Evolutionary conservation across 306 rosid species (phyloP), one percentile per base, ranked within the genome.

Genomic region (Prosopis cineraria): DNA sequence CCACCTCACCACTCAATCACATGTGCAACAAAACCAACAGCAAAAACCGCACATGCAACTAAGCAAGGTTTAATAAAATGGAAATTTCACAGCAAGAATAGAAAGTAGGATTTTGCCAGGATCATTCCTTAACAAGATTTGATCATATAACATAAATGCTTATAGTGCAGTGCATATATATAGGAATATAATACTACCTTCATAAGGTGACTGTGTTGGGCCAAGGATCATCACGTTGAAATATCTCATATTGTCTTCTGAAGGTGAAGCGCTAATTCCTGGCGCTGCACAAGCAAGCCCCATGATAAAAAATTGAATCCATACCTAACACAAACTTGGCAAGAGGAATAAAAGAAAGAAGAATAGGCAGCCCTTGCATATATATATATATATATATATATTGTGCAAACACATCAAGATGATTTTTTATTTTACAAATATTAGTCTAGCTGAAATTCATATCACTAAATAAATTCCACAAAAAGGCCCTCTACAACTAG

Each of bases 221-320:
- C 98, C 98, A 68, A 93, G 97, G 79, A 93, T 93, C 98, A 93
- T 93, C 80, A 93, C 98, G 73, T 91, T 93, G 80, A 93, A 93
- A 80, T 93, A 90, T 27, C 98, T 84, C 98, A 93, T 93, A 72
- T 93, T 93, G 39, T 91, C 98, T 76, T 93, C 98, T 1, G 98
- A 93, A 12, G 98, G 98, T 34, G 98, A 93, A 22, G 98, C 98
- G 76, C 97, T 93, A 73, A 93, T 91, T 55, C 98, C 98, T 10
- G 98, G 98, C 4, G 98, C 98, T 93, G 91, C 80, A 84, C 58
- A 44, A 74, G 10, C 52, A 84, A 1, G 81, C 70, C 73, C 79
- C 67, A 82, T 33, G 12, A 69, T 68, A n/a, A 84, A 25, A 77
- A 59, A 53, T 36, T 44, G 30, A 40, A 14, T 22, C 37, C 78